Percentiles rank a stretch among this genome's conserved stretches.
Evolutionary conservation across 1,284 basidiomycete species (phyloP).

Genomic region (Heliocybe sulcata): DNA sequence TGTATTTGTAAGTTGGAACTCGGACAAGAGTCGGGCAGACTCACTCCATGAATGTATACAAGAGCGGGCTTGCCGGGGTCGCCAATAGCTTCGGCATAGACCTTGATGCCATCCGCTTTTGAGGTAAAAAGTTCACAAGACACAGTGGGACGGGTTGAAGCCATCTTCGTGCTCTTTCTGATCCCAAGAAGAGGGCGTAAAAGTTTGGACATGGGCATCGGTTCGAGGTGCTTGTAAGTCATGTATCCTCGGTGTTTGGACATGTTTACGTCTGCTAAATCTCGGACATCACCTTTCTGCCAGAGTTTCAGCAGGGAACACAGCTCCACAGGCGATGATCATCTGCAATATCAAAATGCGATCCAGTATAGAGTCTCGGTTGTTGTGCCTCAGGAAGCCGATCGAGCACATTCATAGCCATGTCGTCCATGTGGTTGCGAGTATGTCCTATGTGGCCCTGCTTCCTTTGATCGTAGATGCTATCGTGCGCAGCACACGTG

Average conservation of each 20-base stretch:
- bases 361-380: too few relatives aligned
- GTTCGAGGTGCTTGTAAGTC: neutral
- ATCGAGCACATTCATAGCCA: too few relatives aligned
- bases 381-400: too few relatives aligned
- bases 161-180: neutral
- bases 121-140: neutral
- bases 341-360: too few relatives aligned
- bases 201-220: neutral
- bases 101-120: neutral
- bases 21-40: neutral
- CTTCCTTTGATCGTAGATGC: too few relatives aligned
- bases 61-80: neutral
- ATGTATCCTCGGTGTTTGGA: neutral
- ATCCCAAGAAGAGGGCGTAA: neutral
- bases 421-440: too few relatives aligned
- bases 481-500: too few relatives aligned
- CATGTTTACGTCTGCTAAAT: neutral
- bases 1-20: neutral
- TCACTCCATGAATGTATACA: neutral
- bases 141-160: neutral
- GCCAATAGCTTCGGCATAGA: neutral
- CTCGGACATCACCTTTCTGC: neutral
- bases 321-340: neutral
- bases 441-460: too few relatives aligned
- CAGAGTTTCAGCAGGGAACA: neutral